Evolutionary conservation across 2,329 filamentous ascomycete genomes (phyloP), one percentile per base, ranked within the genome.

Genomic region (Hymenoscyphus infarciens): DNA sequence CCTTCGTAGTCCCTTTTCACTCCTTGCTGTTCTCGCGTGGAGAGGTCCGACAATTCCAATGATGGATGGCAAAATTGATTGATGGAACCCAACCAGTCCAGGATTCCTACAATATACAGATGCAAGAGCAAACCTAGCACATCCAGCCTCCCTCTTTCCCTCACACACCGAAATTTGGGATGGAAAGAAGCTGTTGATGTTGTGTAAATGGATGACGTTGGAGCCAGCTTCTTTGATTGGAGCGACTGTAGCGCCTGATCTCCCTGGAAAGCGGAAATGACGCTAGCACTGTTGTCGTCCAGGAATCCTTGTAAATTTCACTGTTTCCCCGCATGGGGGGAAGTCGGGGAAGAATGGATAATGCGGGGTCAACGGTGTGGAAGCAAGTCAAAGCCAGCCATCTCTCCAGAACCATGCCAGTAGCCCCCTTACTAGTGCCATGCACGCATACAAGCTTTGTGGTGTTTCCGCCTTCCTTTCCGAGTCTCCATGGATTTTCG

Each of bases 211-310:
- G 39, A 64, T 63, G 57, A 65, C 64, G 63, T 64, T 65, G 27
- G 56, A 59, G 57, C 11, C n/a, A 60, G 22, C n/a, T 52, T 33
- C 57, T 53, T 55, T 66, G 56, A 68, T 67, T 68, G 66, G 66
- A 42, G 64, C 64, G 66, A 64, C 56, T 68, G 57, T 64, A 35
- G 39, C 62, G 60, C 29, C 31, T 57, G 45, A 61, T 54, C 39
- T 45, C 5, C 39, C 39, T 45, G 10, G 39, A 15, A 5, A 52
- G 19, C 13, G 35, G 13, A 35, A 11, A 35, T 35, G 33, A n/a
- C 39, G 22, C 42, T 54, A 55, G 49, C 49, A 60, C 15, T 27
- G 52, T 31, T 35, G 56, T 52, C 25, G 19, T 13, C 45, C 19
- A 19, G 42, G 25, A 13, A 55, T 55, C 52, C 53, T 22, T 27